phyloP scores from a whole-genome alignment of 768 basidiomycete genomes.

The Termitomyces sp. region DNA sequence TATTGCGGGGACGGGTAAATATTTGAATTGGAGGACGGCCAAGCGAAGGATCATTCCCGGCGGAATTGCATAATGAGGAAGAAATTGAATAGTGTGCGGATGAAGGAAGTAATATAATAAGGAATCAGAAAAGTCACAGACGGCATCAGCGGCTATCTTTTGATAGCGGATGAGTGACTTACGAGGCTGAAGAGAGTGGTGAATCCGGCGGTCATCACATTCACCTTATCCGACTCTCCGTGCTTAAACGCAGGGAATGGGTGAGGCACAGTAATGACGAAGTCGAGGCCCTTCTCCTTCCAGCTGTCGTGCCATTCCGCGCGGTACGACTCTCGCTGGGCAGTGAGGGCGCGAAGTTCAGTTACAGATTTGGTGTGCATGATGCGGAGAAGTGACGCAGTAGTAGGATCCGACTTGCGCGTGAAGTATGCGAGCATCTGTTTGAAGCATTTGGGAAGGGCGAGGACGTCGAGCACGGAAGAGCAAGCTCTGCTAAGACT shows the following conservation, averaged over 20 bases:
- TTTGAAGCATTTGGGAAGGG: slow-evolving; percentile 37
- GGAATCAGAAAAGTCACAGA: not conserved
- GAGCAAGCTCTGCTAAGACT: slow-evolving; percentile 27
- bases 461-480: slow-evolving; percentile 29
- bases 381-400: slow-evolving; percentile 30
- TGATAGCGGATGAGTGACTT: slow-evolving; percentile 6
- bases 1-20: slow-evolving; percentile 12
- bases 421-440: slow-evolving; percentile 37
- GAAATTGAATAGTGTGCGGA: not conserved
- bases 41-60: not conserved
- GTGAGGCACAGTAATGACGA: slow-evolving; percentile 58
- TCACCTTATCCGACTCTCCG: slow-evolving; percentile 46
- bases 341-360: slow-evolving; percentile 49
- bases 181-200: slow-evolving; percentile 69
- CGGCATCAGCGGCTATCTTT: slow-evolving; percentile 9
- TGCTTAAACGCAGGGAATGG: slow-evolving; percentile 59
- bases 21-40: not conserved
- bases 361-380: slow-evolving; percentile 45
- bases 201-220: slow-evolving; percentile 57
- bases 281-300: slow-evolving; percentile 53
- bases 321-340: slow-evolving; percentile 38
- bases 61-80: not conserved
- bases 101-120: not conserved
- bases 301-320: slow-evolving; percentile 43
- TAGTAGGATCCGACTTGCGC: slow-evolving; percentile 32